phyloP scores from a whole-genome alignment of 2,329 filamentous ascomycete species.

The Magnaporthiopsis rhizophila region DNA sequence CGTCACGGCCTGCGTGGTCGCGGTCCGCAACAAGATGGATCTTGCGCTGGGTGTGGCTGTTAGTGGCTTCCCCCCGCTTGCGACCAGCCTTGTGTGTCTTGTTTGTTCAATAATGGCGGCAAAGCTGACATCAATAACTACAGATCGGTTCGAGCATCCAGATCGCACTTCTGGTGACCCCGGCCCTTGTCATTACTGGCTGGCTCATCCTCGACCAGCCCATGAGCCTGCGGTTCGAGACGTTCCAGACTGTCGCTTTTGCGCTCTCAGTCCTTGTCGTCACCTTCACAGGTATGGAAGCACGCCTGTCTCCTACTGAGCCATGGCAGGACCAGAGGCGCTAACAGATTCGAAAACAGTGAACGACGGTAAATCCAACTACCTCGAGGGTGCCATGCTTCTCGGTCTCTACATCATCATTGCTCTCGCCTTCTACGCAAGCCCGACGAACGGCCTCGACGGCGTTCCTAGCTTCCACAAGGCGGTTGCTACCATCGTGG shows the following conservation, averaged over 20 bases:
- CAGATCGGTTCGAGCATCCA: slow-evolving; percentile 70
- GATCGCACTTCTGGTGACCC: slow-evolving; percentile 74
- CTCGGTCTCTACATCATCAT: slow-evolving; percentile 51
- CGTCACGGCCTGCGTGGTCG: slow-evolving; percentile 73
- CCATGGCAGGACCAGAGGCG: not conserved
- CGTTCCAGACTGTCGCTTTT: slow-evolving; percentile 70
- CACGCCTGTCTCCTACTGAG: not conserved
- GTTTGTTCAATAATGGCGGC: not conserved
- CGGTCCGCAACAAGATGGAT: slow-evolving; percentile 69
- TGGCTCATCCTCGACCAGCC: slow-evolving; percentile 64
- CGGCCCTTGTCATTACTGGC: slow-evolving; percentile 70
- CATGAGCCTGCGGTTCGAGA: slow-evolving; percentile 77
- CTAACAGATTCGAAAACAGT: slow-evolving; percentile 28
- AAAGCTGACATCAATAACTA: not conserved
- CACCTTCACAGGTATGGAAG: slow-evolving; percentile 44
- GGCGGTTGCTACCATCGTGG: not conserved
- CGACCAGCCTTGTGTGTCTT: not conserved
- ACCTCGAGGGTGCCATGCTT: slow-evolving; percentile 71
- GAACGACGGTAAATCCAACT: slow-evolving; percentile 77
- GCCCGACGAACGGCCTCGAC: slow-evolving; percentile 29
- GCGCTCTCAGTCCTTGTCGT: slow-evolving; percentile 69
- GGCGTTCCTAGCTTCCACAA: not conserved
- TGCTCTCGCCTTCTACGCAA: slow-evolving; percentile 52
- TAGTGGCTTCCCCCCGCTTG: not conserved
- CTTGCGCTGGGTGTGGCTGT: slow-evolving; percentile 66